A percentile compares a stretch with the other conserved stretches of the same genome.
Evolutionary conservation across 352 stramenopile genomes (phyloP).

Genomic region (Pythium aristosporum): DNA sequence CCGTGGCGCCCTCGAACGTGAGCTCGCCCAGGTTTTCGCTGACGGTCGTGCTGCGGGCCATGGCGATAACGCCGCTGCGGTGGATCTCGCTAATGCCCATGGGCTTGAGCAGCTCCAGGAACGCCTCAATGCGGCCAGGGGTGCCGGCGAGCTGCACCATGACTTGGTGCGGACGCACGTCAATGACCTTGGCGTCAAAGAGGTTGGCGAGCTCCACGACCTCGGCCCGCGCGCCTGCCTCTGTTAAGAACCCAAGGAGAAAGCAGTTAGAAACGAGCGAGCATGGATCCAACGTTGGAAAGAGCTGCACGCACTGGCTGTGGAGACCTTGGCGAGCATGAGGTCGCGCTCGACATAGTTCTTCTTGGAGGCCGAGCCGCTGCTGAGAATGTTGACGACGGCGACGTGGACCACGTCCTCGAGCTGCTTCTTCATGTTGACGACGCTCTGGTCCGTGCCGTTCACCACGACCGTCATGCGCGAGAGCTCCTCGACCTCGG

Average conservation of each 20-base stretch:
- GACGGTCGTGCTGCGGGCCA: conserved; percentile 71
- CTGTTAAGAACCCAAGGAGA: conserved; percentile 26
- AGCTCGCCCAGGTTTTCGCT: conserved; percentile 62
- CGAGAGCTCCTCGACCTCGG: conserved; percentile 82
- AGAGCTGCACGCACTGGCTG: conserved; percentile 40
- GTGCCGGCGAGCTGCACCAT: conserved; percentile 84
- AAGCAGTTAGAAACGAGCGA: background rate
- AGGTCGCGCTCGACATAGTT: conserved; percentile 87
- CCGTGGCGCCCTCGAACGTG: conserved; percentile 73
- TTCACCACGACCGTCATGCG: conserved; percentile 87
- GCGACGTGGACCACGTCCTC: conserved; percentile 87
- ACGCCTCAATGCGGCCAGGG: conserved; percentile 74
- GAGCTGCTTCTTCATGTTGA: conserved; percentile 89
- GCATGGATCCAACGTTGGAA: background rate
- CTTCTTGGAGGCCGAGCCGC: conserved; percentile 55
- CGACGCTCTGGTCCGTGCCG: conserved; percentile 71
- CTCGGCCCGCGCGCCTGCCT: conserved; percentile 62
- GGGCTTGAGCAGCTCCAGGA: conserved; percentile 81
- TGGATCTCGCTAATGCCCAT: conserved; percentile 85
- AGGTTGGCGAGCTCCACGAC: conserved; percentile 80
- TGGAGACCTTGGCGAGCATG: conserved; percentile 87
- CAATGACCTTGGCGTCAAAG: conserved; percentile 86
- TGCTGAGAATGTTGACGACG: conserved; percentile 85
- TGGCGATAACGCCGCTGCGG: conserved; percentile 82
- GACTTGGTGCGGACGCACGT: conserved; percentile 78